Conservation (phyloP, 257 asterid genomes). For the Solanum sitiens region DNA sequence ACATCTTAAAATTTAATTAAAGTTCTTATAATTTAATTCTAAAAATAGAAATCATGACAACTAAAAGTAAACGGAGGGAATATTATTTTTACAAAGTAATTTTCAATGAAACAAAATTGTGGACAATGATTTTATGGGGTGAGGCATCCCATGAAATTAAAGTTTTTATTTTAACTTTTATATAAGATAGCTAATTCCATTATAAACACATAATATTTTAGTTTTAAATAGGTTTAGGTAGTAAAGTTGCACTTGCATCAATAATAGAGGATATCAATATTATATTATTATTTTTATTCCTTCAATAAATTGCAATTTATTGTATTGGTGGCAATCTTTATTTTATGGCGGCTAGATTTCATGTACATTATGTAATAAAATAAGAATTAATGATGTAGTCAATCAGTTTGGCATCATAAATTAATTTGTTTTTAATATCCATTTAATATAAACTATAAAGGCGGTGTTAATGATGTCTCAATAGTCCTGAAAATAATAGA, state of each 20-base stretch:
- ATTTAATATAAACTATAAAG: background rate
- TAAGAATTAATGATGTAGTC: background rate
- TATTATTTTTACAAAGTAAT: too few species aligned
- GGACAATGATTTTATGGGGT: too few species aligned
- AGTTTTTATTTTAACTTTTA: too few species aligned
- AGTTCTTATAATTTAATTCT: too few species aligned
- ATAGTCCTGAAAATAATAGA: background rate
- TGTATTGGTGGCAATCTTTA: background rate
- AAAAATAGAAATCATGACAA: too few species aligned
- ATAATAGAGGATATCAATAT: background rate
- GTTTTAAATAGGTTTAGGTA: background rate
- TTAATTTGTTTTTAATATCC: background rate
- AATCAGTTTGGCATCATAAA: background rate
- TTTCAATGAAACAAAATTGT: too few species aligned
- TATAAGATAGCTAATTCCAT: too few species aligned
- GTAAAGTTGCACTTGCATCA: background rate
- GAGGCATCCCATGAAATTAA: too few species aligned
- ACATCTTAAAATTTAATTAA: too few species aligned
- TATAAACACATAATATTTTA: background rate
- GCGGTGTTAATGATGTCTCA: background rate
- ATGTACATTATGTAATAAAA: background rate
- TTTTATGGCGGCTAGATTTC: background rate
- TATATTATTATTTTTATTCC: background rate
- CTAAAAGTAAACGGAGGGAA: rapidly evolving
- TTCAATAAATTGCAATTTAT: background rate